Percentiles rank a stretch among this genome's conserved stretches.
Conservation (phyloP, 495 filamentous ascomycete species). For the Aspergillus conjunctus region DNA sequence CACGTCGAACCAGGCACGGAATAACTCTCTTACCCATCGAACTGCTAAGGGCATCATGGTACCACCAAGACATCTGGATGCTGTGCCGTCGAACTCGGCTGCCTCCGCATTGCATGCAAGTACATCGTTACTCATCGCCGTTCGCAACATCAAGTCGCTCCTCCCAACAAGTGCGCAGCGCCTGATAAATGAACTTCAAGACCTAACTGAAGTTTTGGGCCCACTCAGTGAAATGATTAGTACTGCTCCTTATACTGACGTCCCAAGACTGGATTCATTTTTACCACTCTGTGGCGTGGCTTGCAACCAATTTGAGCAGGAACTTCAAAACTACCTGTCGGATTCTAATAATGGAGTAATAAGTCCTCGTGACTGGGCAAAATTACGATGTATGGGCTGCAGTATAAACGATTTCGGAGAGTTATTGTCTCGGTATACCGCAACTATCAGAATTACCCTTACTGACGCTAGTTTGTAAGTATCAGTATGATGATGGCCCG, state of each 20-base stretch:
- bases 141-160: neutral
- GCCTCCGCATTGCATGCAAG: neutral
- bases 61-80: neutral
- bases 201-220: neutral
- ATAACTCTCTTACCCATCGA: neutral
- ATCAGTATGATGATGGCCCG: constrained; percentile 1
- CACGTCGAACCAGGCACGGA: neutral
- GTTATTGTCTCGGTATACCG: neutral
- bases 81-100: neutral
- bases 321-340: constrained; percentile 1
- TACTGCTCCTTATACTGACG: neutral
- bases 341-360: neutral
- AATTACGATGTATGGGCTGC: constrained; percentile 3
- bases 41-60: neutral
- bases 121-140: neutral
- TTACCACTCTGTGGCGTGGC: constrained; percentile 1
- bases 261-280: neutral
- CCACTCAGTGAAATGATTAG: neutral
- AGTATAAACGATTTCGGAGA: constrained; percentile 3
- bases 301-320: constrained; percentile 1
- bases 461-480: constrained; percentile 2
- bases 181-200: neutral
- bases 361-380: neutral
- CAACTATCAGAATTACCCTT: constrained; percentile 6
- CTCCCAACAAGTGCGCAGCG: neutral